These are phyloP conservation scores for Dioscorea dumetorum DNA, from an alignment of 106 monocot genomes.

Conservation along the genomic window DNA sequence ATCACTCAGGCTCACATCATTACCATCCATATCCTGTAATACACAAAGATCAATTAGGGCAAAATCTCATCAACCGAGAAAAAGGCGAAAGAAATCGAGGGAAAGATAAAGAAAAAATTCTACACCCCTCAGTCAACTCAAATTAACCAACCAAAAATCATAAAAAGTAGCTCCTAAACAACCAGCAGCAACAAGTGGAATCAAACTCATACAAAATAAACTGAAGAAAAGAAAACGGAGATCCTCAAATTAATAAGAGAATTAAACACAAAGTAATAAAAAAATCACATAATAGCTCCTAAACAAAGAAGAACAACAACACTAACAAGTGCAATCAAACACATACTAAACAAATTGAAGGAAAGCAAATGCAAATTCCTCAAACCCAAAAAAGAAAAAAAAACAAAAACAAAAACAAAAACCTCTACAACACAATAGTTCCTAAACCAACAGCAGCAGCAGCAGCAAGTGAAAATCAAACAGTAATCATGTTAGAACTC, in stretches of 20 bases:
- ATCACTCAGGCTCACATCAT: conserved; percentile 37
- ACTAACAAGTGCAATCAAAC: neutral
- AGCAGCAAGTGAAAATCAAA: neutral
- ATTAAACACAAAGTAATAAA: neutral
- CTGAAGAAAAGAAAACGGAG: neutral
- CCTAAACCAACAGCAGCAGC: neutral
- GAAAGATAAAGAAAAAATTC: neutral
- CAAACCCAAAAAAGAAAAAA: too few relatives aligned
- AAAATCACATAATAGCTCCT: neutral
- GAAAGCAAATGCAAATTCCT: neutral
- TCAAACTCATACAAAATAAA: neutral
- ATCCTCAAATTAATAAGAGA: neutral
- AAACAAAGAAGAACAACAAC: neutral
- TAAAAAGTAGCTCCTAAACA: neutral
- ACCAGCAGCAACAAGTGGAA: neutral
- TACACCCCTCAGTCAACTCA: neutral
- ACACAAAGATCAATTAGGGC: neutral
- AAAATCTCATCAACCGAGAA: neutral
- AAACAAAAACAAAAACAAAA: too few relatives aligned
- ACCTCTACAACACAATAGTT: neutral
- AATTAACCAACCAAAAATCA: neutral
- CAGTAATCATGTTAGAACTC: neutral
- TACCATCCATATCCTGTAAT: conserved; percentile 37
- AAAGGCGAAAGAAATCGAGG: neutral
- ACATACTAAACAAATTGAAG: neutral